Base-by-base conservation (phyloP, 768 basidiomycete genomes). In the Russula foetens region DNA sequence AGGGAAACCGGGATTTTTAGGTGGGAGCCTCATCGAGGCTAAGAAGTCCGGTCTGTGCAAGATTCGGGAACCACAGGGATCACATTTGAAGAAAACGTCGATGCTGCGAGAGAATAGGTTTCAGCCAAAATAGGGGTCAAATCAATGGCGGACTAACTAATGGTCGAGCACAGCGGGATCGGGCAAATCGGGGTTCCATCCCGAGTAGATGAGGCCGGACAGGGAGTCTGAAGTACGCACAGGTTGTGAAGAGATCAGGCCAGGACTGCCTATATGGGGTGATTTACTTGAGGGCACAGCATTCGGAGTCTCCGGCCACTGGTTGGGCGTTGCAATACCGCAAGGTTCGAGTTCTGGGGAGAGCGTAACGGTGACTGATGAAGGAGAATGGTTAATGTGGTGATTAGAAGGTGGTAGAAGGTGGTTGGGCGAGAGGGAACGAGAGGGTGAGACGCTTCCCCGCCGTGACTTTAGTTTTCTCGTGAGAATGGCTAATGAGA, bases 171-270 rank as follows among this genome's bases (percentile, higher is more conserved):
- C 78, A 23, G 80, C 72, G 26, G 87, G 90, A 64, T 90, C 85
- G 45, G 90, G 90, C 14, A 93, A 76, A 67, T 93, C 90, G 28
- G 89, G 81, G 72, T 92, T 88, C 90, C 90, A 92, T 1, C 91
- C 90, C 21, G 83, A 80, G 67, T 84, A 83, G 14, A 91, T 74
- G 43, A 93, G 71, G 50, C 86, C 83, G 73, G 84, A 77, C 65
- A 85, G 77, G 4, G 81, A 77, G 66, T 85, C 82, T 2, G 80
- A 67, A 39, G 71, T 74, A 75, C 75, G 44, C 6, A 17, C 43
- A 79, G 79, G 64, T 50, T 67, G 41, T 11, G 43, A 15, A 19
- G 58, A 39, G 53, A 49, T 45, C 19, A 52, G 4, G 19, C 43
- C 69, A 58, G 26, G 64, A 44, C 58, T 68, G 61, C 44, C 69